Evolutionary conservation across 257 asterid species (phyloP).

Genomic region (Echites panduratus): DNA sequence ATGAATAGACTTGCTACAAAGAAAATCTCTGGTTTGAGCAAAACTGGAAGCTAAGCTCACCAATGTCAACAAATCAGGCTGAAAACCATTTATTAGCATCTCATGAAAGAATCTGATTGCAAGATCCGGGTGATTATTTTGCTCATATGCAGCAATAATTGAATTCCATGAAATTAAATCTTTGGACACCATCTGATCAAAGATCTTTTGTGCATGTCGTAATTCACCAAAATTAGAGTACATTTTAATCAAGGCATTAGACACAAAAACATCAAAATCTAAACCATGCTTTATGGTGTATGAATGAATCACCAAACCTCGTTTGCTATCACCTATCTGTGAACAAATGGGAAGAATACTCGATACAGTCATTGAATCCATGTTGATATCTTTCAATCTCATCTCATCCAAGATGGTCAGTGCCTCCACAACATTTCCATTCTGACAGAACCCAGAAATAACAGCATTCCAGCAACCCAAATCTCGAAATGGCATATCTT

Average conservation of each 20-base stretch:
- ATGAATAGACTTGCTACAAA: slow-evolving; percentile 52
- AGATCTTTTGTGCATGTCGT: slow-evolving; percentile 42
- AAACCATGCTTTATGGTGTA: slow-evolving; percentile 56
- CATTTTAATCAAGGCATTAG: slow-evolving; percentile 80
- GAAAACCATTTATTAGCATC: slow-evolving; percentile 42
- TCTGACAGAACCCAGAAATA: slow-evolving; percentile 78
- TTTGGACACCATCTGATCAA: slow-evolving; percentile 45
- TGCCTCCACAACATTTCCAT: slow-evolving; percentile 55
- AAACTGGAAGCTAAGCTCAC: slow-evolving; percentile 65
- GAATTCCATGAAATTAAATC: slow-evolving; percentile 81
- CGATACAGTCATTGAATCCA: slow-evolving; percentile 69
- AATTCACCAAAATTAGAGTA: slow-evolving; percentile 66
- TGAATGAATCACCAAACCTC: slow-evolving; percentile 56
- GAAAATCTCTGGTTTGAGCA: slow-evolving; percentile 50
- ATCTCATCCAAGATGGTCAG: slow-evolving; percentile 46
- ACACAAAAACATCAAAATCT: slow-evolving; percentile 57
- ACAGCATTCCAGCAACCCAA: slow-evolving; percentile 89
- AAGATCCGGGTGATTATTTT: slow-evolving; percentile 43
- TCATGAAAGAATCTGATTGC: slow-evolving; percentile 42
- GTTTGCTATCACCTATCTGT: slow-evolving; percentile 41
- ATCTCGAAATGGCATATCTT: slow-evolving; percentile 75
- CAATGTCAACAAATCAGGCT: slow-evolving; percentile 63
- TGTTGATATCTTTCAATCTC: slow-evolving; percentile 50
- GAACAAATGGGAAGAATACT: slow-evolving; percentile 67
- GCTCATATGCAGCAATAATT: slow-evolving; percentile 75